Percentiles rank a stretch among this genome's conserved stretches.
These are phyloP conservation scores for Cladosporium oxysporum DNA, from an alignment of 2,329 filamentous ascomycete genomes.

Conservation along the genomic window DNA sequence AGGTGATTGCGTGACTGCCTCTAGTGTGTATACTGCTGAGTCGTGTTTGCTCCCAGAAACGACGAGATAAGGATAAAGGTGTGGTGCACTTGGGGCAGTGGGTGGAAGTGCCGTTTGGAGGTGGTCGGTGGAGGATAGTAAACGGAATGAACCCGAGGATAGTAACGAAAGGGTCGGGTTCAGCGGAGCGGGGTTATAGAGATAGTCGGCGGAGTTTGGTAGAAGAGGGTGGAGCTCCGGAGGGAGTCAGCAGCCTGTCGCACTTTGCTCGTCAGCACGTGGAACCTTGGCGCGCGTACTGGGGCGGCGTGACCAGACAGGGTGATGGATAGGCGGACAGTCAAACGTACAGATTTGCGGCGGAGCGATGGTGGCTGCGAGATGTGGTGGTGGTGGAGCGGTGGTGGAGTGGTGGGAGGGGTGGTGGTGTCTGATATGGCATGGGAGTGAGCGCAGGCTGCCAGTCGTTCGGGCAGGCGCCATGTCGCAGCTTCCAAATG, in stretches of 20 bases:
- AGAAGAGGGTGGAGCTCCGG: conserved; percentile 13
- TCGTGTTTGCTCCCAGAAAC: neutral
- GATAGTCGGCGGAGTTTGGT: conserved; percentile 13
- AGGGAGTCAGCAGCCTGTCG: conserved; percentile 19
- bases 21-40: neutral
- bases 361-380: neutral
- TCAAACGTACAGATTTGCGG: neutral
- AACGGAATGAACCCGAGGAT: neutral
- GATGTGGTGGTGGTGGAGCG: neutral
- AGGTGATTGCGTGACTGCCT: neutral
- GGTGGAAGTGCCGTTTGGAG: neutral
- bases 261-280: conserved; percentile 19
- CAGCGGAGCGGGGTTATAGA: neutral
- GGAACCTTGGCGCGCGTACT: conserved; percentile 12
- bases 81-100: neutral
- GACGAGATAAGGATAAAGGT: neutral
- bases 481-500: neutral
- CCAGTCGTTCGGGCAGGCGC: neutral
- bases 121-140: neutral
- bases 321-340: neutral
- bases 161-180: neutral
- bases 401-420: conserved; percentile 1
- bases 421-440: neutral
- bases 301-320: neutral
- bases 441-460: neutral